Evolutionary conservation across 75 land plant genomes (phyloP).

Genomic region (Pseudotsuga menziesii): DNA sequence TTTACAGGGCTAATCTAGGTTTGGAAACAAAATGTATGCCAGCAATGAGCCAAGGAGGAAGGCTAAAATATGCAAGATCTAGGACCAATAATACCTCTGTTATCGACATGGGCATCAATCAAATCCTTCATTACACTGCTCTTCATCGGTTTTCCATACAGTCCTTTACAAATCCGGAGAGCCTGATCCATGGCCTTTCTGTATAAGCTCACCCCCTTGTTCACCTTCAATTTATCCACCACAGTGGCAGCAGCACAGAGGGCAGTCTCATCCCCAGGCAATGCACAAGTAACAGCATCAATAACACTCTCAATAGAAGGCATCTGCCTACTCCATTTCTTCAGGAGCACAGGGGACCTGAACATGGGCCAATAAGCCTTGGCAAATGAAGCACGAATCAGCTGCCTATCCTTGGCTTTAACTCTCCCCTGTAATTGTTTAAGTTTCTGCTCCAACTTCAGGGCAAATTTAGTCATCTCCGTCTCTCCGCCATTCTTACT

Average conservation of each 20-base stretch:
- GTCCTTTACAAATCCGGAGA: constrained; percentile 41
- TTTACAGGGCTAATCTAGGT: too few species aligned
- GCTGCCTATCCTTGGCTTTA: constrained; percentile 53
- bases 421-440: constrained; percentile 22
- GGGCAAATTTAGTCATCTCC: constrained; percentile 17
- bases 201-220: constrained; percentile 4
- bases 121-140: constrained; percentile 43
- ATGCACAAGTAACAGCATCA: constrained; percentile 41
- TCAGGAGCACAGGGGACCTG: constrained; percentile 26
- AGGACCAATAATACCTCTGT: constrained; percentile 7
- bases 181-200: constrained; percentile 33
- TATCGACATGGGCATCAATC: constrained; percentile 19
- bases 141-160: constrained; percentile 57
- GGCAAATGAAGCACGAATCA: constrained; percentile 52
- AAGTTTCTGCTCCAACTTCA: constrained; percentile 38
- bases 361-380: constrained; percentile 23
- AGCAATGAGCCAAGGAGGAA: too few species aligned
- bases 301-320: constrained; percentile 23
- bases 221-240: constrained; percentile 13
- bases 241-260: constrained; percentile 22
- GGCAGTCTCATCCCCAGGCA: constrained; percentile 60
- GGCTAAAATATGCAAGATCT: background rate
- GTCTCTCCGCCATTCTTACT: constrained; percentile 25
- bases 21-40: too few species aligned
- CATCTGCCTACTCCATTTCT: constrained; percentile 35